Base-by-base conservation (phyloP, 257 asterid species). In the Osmanthus fragrans region DNA sequence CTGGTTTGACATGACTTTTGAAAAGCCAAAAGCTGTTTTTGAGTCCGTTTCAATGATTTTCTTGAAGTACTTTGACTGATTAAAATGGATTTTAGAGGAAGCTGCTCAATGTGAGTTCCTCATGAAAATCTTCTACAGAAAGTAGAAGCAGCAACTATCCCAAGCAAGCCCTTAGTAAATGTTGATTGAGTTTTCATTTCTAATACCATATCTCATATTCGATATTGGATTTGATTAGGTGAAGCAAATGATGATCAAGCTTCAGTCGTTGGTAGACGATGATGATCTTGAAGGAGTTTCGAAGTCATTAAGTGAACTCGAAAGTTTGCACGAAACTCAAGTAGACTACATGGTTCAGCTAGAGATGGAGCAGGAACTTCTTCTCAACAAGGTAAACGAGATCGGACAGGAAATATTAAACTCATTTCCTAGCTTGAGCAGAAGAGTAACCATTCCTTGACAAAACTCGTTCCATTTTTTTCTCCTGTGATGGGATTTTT, bases 321-420 rank as follows among this genome's bases (percentile, higher is more conserved):
- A 93, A 79, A 88, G 79, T 60, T 95, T 96, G 45, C 97, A 92
- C 11, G 95, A 88, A 25, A 45, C 84, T 45, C 92, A 88, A 80
- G 94, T 92, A 71, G 98, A 92, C 80, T 89, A 84, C 86, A 80
- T 88, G 85, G 40, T 83, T 73, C 94, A 86, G 84, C 96, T 96
- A 4, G 96, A 93, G 85, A 92, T 87, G 0, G 98, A 96, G 85
- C 97, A 96, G 69, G 85, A 60, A 84, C 84, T 96, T 80, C 86
- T 96, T 7, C 73, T 96, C 40, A 82, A 80, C 88, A 96, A 93
- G 83, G 88, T 96, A 80, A 83, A 87, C 76, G 97, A 93, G 87
- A 95, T 96, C 71, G 98, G 98, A 54, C 99, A 89, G 77, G 99
- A 96, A 83, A 84, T 93, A 70, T 75, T 92, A 16, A 92, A 96